phyloP scores from a whole-genome alignment of 1,139 yeast genomes.

The Debaryomyces udenii region DNA sequence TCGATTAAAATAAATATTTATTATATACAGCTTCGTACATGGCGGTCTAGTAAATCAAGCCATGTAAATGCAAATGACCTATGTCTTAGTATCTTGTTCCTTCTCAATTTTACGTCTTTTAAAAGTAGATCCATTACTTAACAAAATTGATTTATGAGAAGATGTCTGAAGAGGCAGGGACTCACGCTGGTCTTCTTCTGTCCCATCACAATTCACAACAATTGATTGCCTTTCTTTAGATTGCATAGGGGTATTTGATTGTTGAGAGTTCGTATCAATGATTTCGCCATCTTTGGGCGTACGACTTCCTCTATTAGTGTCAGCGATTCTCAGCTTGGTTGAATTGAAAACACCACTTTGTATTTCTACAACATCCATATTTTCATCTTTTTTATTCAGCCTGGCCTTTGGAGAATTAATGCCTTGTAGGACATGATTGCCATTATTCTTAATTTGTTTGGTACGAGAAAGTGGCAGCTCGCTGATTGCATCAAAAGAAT shows the following conservation, averaged over 20 bases:
- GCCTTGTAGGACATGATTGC: too few species aligned
- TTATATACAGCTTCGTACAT: not conserved
- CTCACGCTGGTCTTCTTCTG: not conserved
- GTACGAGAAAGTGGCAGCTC: too few species aligned
- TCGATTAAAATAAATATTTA: not conserved
- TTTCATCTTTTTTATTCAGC: too few species aligned
- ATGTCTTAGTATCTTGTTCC: not conserved
- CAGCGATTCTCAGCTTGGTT: too few species aligned
- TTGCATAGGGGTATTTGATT: not conserved
- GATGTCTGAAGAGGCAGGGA: not conserved
- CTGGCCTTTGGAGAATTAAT: too few species aligned
- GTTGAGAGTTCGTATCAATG: not conserved
- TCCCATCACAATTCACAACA: not conserved
- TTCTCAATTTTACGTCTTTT: constrained; percentile 8
- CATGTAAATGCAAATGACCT: constrained; percentile 1
- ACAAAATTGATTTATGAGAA: not conserved
- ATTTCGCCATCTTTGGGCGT: too few species aligned
- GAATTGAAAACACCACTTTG: too few species aligned
- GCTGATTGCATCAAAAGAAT: too few species aligned
- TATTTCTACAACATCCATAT: too few species aligned
- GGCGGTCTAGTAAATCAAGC: too few species aligned
- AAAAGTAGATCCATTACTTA: not conserved
- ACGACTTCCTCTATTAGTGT: too few species aligned
- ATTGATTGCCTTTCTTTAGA: not conserved
- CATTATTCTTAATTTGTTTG: too few species aligned